Base-by-base conservation (phyloP, 805 yeast genomes). In the Candida ficus region DNA sequence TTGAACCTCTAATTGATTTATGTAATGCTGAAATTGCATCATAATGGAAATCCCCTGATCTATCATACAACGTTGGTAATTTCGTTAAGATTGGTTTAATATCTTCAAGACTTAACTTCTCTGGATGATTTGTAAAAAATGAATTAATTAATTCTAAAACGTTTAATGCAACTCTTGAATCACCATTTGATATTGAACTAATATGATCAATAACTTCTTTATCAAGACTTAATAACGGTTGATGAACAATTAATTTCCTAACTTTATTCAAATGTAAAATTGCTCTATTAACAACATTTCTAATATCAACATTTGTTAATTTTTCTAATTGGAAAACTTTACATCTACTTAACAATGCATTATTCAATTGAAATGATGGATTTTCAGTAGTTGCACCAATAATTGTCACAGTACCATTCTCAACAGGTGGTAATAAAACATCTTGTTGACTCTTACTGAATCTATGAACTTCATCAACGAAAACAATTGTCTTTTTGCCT, bases 301-400 rank as follows among this genome's bases (percentile, higher is more conserved):
- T 57, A 18, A 84, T 57, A 34, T 89, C 88, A 2, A 60, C 61
- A 1, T 52, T 45, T 1, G 60, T 56, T 23, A 89, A 67, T 42
- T 74, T 72, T 34, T 75, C 67, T 45, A 93, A 65, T 6, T 80
- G 80, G 56, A 89, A 84, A 0, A 88, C 78, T 43, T 89, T 81
- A 54, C 96, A 86, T 42, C 99, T 65, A 6, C 96, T 86, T 21
- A 88, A 58, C 26, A 93, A 65, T 0, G 98, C 97, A 40, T 83
- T 76, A 45, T 89, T 80, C 31, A 93, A 63, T 52, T 87, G 82
- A 52, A 83, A 82, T 35, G 84, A 78, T 4, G 97, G 96, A 57
- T 93, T 93, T 57, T 93, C 99, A 0, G 98, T 90, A 0, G 99
- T 93, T n/a, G 98, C 97, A 5, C 99, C 99, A 38, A 91, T 78